Base-by-base conservation (phyloP, 1,139 yeast genomes). In the Meyerozyma guilliermondii region DNA sequence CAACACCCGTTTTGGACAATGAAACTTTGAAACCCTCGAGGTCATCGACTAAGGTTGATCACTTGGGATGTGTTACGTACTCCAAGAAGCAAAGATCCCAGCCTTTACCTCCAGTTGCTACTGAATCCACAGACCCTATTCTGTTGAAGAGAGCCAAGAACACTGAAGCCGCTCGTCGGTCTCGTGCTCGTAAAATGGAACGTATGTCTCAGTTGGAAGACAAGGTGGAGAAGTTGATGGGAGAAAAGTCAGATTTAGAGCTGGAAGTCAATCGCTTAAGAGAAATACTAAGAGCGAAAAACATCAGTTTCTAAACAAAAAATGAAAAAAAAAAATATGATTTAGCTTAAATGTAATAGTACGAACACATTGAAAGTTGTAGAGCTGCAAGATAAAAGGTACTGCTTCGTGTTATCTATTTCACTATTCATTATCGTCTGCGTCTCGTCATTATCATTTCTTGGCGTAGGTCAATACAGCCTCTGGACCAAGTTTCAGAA, bases 141-240 rank as follows among this genome's bases (percentile, higher is more conserved):
- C 78, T 88, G 41, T 60, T 87, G 57, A 87, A 91, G 63, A 81
- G 98, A 58, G 97, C 97, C 35, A 81, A 91, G 63, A 91, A 91
- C 74, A 91, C 98, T 20, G 96, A 89, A 63, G 97, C 98, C 47
- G 98, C 98, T 13, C 81, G 98, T 65, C 78, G 97, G 60, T 88
- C 97, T 37, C 78, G 98, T 55, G 96, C 96, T 35, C 81, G 96
- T 66, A 88, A 89, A 68, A 81, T 86, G 80, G 88, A 86, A 63
- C 78, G 95, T 64, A 85, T 91, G 87, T 59, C 65, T 46, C 95
- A 87, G 60, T 72, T 91, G 62, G 97, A 91, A 65, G 78, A 66
- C 26, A 79, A 79, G 60, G 95, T 91, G 45, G 87, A 83, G 51
- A 77, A 65, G 36, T 72, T 89, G 50, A 59, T 80, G 46, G 55